phyloP scores from a whole-genome alignment of 192 early-diverging fungal genomes.

The Globomyces pollinis-pini region DNA sequence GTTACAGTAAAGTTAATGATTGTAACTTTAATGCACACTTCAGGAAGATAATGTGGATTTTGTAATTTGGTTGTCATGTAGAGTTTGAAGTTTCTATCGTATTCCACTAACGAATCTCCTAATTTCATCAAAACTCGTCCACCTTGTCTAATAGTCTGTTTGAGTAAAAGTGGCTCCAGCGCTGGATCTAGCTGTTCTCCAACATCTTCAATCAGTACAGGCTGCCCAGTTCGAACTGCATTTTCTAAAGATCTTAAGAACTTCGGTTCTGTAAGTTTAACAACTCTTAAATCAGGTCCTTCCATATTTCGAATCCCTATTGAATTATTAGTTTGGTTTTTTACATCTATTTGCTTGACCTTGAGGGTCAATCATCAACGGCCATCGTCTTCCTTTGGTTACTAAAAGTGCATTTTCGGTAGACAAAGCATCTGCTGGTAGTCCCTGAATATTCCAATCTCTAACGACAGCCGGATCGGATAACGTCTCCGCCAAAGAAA shows the following conservation, averaged over 20 bases:
- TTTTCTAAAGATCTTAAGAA: constrained; percentile 55
- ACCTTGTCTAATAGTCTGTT: constrained; percentile 53
- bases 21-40: constrained; percentile 58
- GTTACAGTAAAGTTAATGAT: constrained; percentile 66
- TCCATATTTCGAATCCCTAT: constrained; percentile 53
- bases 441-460: constrained; percentile 56
- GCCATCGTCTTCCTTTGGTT: constrained; percentile 48
- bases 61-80: constrained; percentile 57
- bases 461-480: constrained; percentile 48
- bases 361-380: constrained; percentile 55
- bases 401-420: constrained; percentile 56
- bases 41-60: constrained; percentile 57
- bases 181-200: constrained; percentile 57
- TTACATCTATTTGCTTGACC: constrained; percentile 56
- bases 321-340: no score
- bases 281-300: constrained; percentile 41
- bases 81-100: constrained; percentile 57
- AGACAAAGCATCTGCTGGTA: constrained; percentile 49
- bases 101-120: constrained; percentile 55
- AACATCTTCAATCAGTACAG: constrained; percentile 54
- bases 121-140: constrained; percentile 56
- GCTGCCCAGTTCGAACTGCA: constrained; percentile 50
- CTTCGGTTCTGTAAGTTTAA: constrained; percentile 51
- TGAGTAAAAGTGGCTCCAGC: constrained; percentile 50
- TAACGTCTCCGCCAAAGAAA: constrained; percentile 41